Conservation (phyloP, 306 rosid species). For the Corylus heterophylla region DNA sequence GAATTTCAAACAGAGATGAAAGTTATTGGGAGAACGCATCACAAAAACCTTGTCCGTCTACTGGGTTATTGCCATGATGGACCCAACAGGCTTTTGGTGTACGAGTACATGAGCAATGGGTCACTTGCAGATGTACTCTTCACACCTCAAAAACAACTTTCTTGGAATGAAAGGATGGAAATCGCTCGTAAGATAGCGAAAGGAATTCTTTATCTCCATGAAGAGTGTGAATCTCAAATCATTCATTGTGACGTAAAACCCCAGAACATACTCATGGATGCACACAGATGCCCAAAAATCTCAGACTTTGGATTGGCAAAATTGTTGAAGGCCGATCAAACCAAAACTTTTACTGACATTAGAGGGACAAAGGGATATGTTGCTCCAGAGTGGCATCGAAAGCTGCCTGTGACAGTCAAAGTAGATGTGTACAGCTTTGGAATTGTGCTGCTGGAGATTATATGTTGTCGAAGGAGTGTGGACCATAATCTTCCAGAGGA, state of each 20-base stretch:
- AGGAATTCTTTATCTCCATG: conserved; percentile 34
- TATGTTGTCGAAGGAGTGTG: conserved; percentile 19
- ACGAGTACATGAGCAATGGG: conserved; percentile 33
- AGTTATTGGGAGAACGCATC: conserved; percentile 33
- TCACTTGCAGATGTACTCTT: conserved; percentile 34
- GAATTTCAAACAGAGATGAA: conserved; percentile 32
- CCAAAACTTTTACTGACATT: conserved; percentile 25
- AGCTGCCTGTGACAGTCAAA: conserved; percentile 17
- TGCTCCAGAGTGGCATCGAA: conserved; percentile 36
- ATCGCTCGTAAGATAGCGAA: conserved; percentile 27
- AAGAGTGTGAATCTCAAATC: conserved; percentile 31
- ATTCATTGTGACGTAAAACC: conserved; percentile 42
- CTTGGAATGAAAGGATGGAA: conserved; percentile 27
- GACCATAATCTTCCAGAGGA: conserved; percentile 14
- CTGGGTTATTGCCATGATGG: conserved; percentile 28
- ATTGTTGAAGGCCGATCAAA: conserved; percentile 31
- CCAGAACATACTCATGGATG: conserved; percentile 37
- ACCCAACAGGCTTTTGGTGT: conserved; percentile 29
- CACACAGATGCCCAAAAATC: conserved; percentile 15
- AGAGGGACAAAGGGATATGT: conserved; percentile 41
- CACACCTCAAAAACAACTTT: neutral
- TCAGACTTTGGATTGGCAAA: conserved; percentile 33
- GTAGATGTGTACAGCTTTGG: conserved; percentile 40
- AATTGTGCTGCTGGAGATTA: conserved; percentile 30
- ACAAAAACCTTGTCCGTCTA: conserved; percentile 28